Conservation (phyloP, 306 rosid genomes). For the Prunus dulcis region DNA sequence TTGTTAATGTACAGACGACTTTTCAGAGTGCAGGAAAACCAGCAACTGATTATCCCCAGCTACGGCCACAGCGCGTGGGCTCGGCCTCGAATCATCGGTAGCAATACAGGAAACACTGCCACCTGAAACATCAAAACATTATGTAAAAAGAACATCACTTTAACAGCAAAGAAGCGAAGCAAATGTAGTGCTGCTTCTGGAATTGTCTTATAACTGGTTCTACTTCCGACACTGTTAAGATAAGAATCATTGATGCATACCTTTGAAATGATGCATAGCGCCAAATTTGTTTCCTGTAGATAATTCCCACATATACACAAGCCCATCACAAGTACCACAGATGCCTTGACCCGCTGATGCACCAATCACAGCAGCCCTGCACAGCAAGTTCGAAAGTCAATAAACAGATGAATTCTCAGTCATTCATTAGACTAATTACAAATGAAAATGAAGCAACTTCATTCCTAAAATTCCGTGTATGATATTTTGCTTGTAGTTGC, state of each 20-base stretch:
- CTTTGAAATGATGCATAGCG: slow-evolving; percentile 61
- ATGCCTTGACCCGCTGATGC: slow-evolving; percentile 70
- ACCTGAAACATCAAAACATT: slow-evolving; percentile 28
- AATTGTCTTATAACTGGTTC: too few relatives aligned
- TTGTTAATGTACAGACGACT: background rate
- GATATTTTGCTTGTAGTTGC: background rate
- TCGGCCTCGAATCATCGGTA: slow-evolving; percentile 47
- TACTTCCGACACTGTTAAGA: too few relatives aligned
- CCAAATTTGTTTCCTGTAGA: slow-evolving; percentile 61
- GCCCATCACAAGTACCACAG: slow-evolving; percentile 57
- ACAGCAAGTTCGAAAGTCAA: background rate
- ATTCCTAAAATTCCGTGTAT: background rate
- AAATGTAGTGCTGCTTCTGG: background rate
- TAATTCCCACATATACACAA: slow-evolving; percentile 69
- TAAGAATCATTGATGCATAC: slow-evolving; percentile 26
- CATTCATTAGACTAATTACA: background rate
- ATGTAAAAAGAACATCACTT: background rate
- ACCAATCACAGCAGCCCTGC: slow-evolving; percentile 61
- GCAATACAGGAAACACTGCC: slow-evolving; percentile 57
- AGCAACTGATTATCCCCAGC: slow-evolving; percentile 45
- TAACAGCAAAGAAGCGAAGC: background rate
- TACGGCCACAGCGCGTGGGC: slow-evolving; percentile 51
- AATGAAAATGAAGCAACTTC: background rate
- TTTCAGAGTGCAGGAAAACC: slow-evolving; percentile 40
- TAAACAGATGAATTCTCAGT: background rate